These are phyloP conservation scores for Quercus mongolica DNA, from an alignment of 306 rosid species.

Conservation along the genomic window DNA sequence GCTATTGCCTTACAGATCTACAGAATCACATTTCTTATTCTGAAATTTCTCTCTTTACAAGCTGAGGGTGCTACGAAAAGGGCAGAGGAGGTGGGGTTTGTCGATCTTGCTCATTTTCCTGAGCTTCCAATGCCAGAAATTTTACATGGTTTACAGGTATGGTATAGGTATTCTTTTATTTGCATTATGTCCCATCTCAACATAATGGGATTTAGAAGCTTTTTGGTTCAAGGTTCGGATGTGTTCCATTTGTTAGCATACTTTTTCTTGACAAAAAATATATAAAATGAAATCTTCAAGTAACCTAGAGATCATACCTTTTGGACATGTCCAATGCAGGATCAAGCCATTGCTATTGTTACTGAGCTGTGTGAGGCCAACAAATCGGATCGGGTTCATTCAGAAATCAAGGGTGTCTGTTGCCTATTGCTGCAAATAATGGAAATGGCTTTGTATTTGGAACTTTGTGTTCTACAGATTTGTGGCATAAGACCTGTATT, in stretches of 20 bases:
- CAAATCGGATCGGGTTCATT: slow-evolving; percentile 41
- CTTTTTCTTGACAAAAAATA: neutral
- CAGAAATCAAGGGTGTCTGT: slow-evolving; percentile 50
- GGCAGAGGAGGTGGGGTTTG: slow-evolving; percentile 89
- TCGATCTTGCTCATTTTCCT: slow-evolving; percentile 93
- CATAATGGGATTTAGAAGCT: neutral
- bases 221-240: neutral
- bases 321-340: slow-evolving; percentile 43
- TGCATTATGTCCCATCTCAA: neutral
- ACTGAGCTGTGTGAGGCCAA: slow-evolving; percentile 60
- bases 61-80: slow-evolving; percentile 89
- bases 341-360: slow-evolving; percentile 71
- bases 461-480: slow-evolving; percentile 79
- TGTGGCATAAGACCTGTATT: slow-evolving; percentile 88
- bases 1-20: slow-evolving; percentile 68
- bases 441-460: slow-evolving; percentile 92
- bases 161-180: slow-evolving; percentile 2
- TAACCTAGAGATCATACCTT: neutral
- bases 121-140: slow-evolving; percentile 98
- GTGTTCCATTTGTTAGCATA: neutral
- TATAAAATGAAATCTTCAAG: neutral
- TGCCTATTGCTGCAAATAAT: slow-evolving; percentile 63
- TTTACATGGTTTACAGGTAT: slow-evolving; percentile 88
- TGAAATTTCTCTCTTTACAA: slow-evolving; percentile 85
- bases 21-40: slow-evolving; percentile 65